These are phyloP conservation scores for Alternaria solani DNA, from an alignment of 2,329 filamentous ascomycete species.

Conservation along the genomic window DNA sequence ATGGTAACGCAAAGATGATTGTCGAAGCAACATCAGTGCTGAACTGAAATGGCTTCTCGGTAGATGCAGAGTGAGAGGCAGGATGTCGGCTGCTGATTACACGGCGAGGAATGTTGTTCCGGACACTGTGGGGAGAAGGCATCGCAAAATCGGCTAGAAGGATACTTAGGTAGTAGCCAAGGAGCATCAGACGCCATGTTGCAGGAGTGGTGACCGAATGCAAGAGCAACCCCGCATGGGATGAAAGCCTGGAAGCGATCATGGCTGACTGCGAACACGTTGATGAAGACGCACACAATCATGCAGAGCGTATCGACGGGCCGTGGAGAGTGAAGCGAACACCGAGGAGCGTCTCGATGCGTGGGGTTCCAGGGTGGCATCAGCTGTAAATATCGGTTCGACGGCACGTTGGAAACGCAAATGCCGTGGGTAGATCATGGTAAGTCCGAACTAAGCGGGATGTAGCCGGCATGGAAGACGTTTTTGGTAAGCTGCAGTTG, in stretches of 20 bases:
- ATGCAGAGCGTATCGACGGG: conserved; percentile 7
- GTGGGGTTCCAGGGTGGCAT: conserved; percentile 10
- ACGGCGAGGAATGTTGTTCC: conserved; percentile 11
- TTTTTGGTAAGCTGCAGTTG: conserved; percentile 15
- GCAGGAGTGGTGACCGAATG: background rate
- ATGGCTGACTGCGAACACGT: background rate
- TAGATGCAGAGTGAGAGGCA: background rate
- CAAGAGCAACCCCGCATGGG: background rate
- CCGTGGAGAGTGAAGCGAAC: conserved; percentile 6
- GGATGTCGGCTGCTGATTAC: conserved; percentile 2
- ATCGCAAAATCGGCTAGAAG: conserved; percentile 5
- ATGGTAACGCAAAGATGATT: background rate
- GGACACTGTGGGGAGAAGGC: background rate
- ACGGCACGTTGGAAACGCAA: conserved; percentile 19
- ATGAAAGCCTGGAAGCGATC: background rate
- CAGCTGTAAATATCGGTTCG: conserved; percentile 12
- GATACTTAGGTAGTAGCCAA: background rate
- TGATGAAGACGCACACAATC: background rate
- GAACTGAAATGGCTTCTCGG: background rate
- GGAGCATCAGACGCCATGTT: conserved; percentile 2
- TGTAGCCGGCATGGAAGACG: conserved; percentile 3
- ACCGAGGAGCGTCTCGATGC: conserved; percentile 5
- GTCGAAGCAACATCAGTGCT: conserved; percentile 2
- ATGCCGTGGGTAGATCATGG: conserved; percentile 3
- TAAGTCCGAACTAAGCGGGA: background rate